phyloP scores from a whole-genome alignment of 495 filamentous ascomycete species.

The Pseudomonodictys pantanalensis region DNA sequence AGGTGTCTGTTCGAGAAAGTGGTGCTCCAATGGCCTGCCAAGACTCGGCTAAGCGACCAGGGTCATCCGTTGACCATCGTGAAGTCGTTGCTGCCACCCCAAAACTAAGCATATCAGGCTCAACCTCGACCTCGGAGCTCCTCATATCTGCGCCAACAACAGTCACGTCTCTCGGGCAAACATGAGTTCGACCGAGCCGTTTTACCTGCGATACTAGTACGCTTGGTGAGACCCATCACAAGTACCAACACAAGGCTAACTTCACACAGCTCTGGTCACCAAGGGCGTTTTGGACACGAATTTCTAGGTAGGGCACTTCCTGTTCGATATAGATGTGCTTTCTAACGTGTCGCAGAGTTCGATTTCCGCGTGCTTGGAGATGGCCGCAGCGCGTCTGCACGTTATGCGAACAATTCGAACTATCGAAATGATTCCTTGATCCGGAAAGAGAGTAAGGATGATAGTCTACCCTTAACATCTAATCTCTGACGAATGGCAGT shows the following conservation, averaged over 20 bases:
- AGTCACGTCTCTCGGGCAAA: not conserved
- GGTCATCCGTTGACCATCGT: not conserved
- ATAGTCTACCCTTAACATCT: not conserved
- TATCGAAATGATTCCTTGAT: constrained; percentile 99
- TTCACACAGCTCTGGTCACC: constrained; percentile 80
- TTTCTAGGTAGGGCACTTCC: constrained; percentile 70
- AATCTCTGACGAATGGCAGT: constrained; percentile 53
- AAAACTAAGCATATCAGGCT: not conserved
- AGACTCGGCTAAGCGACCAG: constrained; percentile 9
- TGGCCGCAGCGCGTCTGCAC: constrained; percentile 88
- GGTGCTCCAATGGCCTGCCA: not conserved
- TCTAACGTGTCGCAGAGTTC: constrained; percentile 64
- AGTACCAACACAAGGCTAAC: constrained; percentile 1
- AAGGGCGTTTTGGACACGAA: constrained; percentile 96
- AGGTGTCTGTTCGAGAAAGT: constrained; percentile 30
- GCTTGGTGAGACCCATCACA: constrained; percentile 46
- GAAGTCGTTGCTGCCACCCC: not conserved
- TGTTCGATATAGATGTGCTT: not conserved
- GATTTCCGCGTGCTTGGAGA: constrained; percentile 92
- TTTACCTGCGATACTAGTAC: constrained; percentile 98
- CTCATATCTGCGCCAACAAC: not conserved
- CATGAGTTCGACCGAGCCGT: constrained; percentile 57
- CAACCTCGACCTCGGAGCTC: not conserved
- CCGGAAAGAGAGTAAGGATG: constrained; percentile 91
- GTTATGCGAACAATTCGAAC: constrained; percentile 99